Conservation (phyloP, 768 basidiomycete genomes). For the Phaeotremella skinneri region DNA sequence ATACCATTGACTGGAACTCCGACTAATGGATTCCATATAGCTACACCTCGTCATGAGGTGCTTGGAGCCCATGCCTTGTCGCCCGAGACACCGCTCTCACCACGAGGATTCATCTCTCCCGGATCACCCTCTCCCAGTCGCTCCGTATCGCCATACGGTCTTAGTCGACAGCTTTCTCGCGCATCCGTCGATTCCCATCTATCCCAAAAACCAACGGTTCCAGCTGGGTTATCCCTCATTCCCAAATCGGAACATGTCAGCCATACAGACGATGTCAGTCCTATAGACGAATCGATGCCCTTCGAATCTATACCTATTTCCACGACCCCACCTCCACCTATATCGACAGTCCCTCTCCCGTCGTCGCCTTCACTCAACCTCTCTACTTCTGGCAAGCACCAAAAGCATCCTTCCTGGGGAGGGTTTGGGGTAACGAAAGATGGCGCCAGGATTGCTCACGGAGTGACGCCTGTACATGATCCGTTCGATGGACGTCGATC, state of each 20-base stretch:
- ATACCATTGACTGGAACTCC: neutral
- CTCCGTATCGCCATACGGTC: neutral
- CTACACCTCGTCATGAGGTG: neutral
- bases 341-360: slow-evolving; percentile 12
- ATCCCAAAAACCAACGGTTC: neutral
- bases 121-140: neutral
- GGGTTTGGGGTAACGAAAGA: slow-evolving; percentile 22
- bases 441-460: slow-evolving; percentile 13
- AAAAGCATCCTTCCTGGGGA: slow-evolving; percentile 17
- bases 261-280: neutral
- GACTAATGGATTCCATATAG: neutral
- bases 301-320: slow-evolving; percentile 25
- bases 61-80: neutral
- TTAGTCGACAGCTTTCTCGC: neutral
- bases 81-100: neutral
- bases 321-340: slow-evolving; percentile 19
- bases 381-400: slow-evolving; percentile 6
- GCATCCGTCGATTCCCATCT: neutral
- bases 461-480: slow-evolving; percentile 5
- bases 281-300: slow-evolving; percentile 12
- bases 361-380: slow-evolving; percentile 15
- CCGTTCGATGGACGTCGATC: slow-evolving; percentile 3
- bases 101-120: neutral
- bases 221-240: neutral
- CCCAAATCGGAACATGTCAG: no score